phyloP scores from a whole-genome alignment of 306 rosid genomes.

The Acacia confusa region DNA sequence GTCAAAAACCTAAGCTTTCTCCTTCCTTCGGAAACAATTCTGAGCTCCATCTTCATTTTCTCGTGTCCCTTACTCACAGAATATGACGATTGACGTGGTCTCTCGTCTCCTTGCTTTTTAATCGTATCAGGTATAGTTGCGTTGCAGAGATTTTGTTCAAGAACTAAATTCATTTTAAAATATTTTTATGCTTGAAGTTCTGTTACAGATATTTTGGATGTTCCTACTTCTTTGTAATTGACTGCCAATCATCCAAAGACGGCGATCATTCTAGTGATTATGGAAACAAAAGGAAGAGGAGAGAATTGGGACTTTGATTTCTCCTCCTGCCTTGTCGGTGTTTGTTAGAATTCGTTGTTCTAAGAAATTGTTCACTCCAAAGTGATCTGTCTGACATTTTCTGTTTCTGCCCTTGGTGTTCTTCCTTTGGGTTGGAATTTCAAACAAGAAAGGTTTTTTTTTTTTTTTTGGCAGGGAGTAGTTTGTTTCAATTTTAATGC shows the following conservation, averaged over 20 bases:
- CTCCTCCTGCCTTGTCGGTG: neutral
- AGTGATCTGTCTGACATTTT: constrained; percentile 27
- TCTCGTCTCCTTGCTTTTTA: constrained; percentile 28
- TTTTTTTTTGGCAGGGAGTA: constrained; percentile 1
- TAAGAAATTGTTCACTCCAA: constrained; percentile 6
- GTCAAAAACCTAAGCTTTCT: constrained; percentile 38
- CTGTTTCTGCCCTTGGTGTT: constrained; percentile 5
- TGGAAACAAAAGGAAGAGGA: neutral
- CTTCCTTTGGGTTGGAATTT: constrained; percentile 19
- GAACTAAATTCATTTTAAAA: neutral
- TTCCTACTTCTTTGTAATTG: constrained; percentile 23
- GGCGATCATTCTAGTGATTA: constrained; percentile 17
- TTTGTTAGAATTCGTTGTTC: constrained; percentile 15
- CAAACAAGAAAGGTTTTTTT: constrained; percentile 7
- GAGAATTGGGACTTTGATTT: neutral
- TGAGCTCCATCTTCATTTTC: constrained; percentile 42
- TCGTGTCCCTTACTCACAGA: constrained; percentile 24
- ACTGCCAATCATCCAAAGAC: neutral
- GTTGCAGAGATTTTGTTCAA: neutral
- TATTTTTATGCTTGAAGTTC: neutral
- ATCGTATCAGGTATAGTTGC: constrained; percentile 39
- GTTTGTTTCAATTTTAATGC: neutral
- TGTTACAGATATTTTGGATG: neutral
- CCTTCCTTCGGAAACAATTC: constrained; percentile 25
- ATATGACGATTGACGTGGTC: constrained; percentile 18